Base-by-base conservation (phyloP, 257 asterid genomes). In the Fraxinus cuspidata region DNA sequence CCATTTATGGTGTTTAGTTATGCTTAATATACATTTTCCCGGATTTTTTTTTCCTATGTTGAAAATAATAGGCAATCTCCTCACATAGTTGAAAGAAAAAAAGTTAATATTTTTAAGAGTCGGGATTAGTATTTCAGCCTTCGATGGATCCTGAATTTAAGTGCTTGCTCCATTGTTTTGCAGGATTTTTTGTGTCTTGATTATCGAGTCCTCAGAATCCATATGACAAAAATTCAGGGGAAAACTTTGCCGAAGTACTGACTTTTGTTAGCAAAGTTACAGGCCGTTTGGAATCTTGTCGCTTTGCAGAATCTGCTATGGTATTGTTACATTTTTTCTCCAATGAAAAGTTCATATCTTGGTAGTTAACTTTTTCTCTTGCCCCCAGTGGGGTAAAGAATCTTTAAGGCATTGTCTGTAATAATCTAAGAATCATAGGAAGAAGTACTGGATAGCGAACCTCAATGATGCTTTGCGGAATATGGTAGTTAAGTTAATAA, bases 141-240 rank as follows among this genome's bases (percentile, higher is more conserved):
- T 25, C 27, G 16, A 21, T 7, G 32, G 68, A 60, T 10, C 68
- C 31, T 60, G 16, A n/a, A 23, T 8, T 60, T 21, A 60, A 23
- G 5, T 60, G 68, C 68, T 60, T 8, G 10, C n/a, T 18, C 40
- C 73, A 56, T 75, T 79, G 44, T 71, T 72, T 15, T 77, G 81
- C 81, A 81, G 89, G 82, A 71, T 74, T 51, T 34, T 78, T 23
- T 70, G 77, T n/a, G 23, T 29, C 64, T 68, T 15, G 31, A 44
- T 38, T 53, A 64, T n/a, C 42, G 60, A 34, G 32, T 73, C 69
- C 72, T 23, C n/a, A 8, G 31, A 60, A 74, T 70, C 31, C 10
- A 21, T 23, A 18, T 11, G 18, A 10, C 60, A 15, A 47, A 51
- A 28, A 25, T 56, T 73, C 3, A 18, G 44, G 5, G 74, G 76